Evolutionary conservation across 345 rosid species (phyloP), one percentile per base, ranked within the genome.

Genomic region (Angophora floribunda): DNA sequence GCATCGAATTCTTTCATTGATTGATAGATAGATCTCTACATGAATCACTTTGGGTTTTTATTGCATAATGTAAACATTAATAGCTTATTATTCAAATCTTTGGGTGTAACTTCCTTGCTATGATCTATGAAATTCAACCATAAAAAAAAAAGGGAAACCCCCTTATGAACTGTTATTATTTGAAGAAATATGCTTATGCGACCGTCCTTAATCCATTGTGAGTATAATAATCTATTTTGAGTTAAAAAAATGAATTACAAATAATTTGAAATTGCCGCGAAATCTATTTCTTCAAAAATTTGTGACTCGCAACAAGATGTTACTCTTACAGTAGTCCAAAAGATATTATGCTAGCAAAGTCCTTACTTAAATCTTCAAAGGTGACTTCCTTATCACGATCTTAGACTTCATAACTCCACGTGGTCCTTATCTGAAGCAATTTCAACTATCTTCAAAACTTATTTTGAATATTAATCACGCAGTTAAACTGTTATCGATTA

Each of bases 251-350:
- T 21, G 22, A 55, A 55, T 22, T 3, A 55, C 2, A 55, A 55
- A 55, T 55, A 22, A 55, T 55, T 55, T 7, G 11, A 55, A 22
- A 4, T 55, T 55, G 1, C 4, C 10, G 6, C 4, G 61, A 1
- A 3, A 21, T 55, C 2, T 2, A 55, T 0, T 55, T 26, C 0
- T 55, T 55, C 22, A 22, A 55, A 1, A 55, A 55, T 55, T 55
- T 55, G 61, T 55, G 28, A 0, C 28, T 55, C 22, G 22, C 0
- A 55, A 22, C 12, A 21, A 0, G 12, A 3, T 8, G 5, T 55
- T 55, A 8, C 28, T 55, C 28, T 55, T 21, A 55, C 1, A 0
- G 1, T 8, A 0, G 5, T 55, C 12, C 61, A 21, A 55, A 55
- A 26, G 22, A 21, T 22, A 0, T 3, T 55, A 55, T 55, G 61